Evolutionary conservation across 345 rosid species (phyloP).

Genomic region (Luvunga scandens): DNA sequence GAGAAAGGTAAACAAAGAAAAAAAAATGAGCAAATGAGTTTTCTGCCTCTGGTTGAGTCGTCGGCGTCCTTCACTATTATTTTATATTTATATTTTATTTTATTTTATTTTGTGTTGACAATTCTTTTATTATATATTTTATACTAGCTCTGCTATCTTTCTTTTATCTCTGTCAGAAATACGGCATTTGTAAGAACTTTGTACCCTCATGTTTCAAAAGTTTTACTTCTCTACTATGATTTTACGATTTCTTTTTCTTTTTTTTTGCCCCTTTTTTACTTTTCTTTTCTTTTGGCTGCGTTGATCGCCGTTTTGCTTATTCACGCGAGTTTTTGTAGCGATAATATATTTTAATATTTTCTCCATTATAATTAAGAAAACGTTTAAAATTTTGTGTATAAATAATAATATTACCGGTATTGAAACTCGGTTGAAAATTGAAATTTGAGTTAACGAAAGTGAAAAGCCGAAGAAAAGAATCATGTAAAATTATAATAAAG

Average conservation of each 20-base stretch:
- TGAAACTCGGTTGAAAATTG: not conserved
- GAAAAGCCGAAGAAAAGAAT: not conserved
- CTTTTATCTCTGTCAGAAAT: not conserved
- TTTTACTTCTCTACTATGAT: not conserved
- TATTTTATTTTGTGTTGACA: not conserved
- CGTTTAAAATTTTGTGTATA: no score
- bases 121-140: not conserved
- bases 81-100: not conserved
- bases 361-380: no score
- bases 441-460: not conserved
- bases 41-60: slow-evolving; percentile 28
- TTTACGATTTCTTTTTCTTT: no score
- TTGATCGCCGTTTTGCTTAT: no score
- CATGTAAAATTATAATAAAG: no score
- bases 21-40: slow-evolving; percentile 21
- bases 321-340: not conserved
- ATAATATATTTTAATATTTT: no score
- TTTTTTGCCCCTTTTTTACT: no score
- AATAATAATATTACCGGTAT: no score
- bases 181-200: not conserved
- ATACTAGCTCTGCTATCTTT: not conserved
- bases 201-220: not conserved
- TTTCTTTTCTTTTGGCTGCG: not conserved
- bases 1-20: not conserved
- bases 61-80: slow-evolving; percentile 30